phyloP scores from a whole-genome alignment of 108 stramenopile genomes.

The Pseudonitzschia multistriata region DNA sequence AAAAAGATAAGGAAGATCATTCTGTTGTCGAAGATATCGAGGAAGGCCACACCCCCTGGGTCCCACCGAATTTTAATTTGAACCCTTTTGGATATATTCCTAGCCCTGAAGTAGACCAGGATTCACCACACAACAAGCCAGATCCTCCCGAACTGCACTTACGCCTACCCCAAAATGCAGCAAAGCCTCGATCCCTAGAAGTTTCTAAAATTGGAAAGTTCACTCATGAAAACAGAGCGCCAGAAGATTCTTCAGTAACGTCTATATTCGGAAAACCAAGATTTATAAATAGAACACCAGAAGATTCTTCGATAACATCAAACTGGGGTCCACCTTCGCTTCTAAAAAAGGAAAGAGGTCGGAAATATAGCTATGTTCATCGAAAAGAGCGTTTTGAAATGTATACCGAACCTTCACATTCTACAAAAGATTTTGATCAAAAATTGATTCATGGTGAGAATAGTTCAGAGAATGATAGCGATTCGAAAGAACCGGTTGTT shows the following conservation, averaged over 20 bases:
- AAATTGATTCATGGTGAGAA: background rate
- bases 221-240: conserved; percentile 6
- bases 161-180: background rate
- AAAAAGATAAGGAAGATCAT: background rate
- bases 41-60: conserved; percentile 16
- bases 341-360: background rate
- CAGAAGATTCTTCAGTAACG: conserved; percentile 14
- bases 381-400: conserved; percentile 1
- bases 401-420: background rate
- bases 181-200: background rate
- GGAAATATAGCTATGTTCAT: background rate
- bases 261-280: conserved; percentile 15
- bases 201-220: background rate
- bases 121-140: conserved; percentile 1
- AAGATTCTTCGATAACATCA: conserved; percentile 19
- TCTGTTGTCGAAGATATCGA: background rate
- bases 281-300: conserved; percentile 13
- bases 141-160: conserved; percentile 11
- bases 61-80: conserved; percentile 18
- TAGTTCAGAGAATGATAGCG: background rate
- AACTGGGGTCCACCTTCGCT: conserved; percentile 27
- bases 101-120: background rate
- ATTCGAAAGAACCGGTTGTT: background rate
- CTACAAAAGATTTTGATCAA: background rate
- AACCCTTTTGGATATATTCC: conserved; percentile 25